These are phyloP conservation scores for Lathyrus aphaca DNA, from an alignment of 306 rosid species.

Conservation along the genomic window DNA sequence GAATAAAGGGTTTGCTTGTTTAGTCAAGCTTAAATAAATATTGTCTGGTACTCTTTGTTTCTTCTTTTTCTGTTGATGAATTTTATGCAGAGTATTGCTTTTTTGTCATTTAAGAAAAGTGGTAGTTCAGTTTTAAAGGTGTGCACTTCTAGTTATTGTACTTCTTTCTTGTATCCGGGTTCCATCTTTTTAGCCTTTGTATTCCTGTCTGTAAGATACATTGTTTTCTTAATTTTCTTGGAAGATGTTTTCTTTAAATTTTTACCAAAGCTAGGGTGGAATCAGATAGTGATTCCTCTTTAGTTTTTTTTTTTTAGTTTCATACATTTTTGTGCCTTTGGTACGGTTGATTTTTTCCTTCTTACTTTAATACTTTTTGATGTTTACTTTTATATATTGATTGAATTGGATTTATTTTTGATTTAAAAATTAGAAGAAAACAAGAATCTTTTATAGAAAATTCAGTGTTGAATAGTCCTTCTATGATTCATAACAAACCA, in stretches of 20 bases:
- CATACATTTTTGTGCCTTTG: constrained; percentile 1
- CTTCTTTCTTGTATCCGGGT: background rate
- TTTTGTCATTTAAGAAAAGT: background rate
- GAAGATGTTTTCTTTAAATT: constrained; percentile 3
- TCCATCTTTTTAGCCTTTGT: constrained; percentile 21
- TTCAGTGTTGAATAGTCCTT: background rate
- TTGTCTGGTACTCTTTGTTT: background rate
- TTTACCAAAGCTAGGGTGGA: background rate
- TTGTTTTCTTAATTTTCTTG: constrained; percentile 1
- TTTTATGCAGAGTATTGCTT: background rate
- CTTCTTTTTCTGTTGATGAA: background rate
- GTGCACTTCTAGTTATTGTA: constrained; percentile 7
- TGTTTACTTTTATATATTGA: background rate
- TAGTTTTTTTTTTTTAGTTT: background rate
- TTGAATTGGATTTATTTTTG: background rate
- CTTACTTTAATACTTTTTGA: background rate
- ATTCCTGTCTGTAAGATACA: background rate
- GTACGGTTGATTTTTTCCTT: background rate
- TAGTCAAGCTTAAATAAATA: constrained; percentile 5
- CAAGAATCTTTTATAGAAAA: background rate
- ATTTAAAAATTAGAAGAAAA: background rate
- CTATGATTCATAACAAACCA: background rate
- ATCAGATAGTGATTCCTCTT: background rate
- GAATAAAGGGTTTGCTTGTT: background rate
- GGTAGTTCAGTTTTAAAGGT: background rate